Evolutionary conservation across 805 yeast species (phyloP).

Genomic region (Yarrowia divulgata): DNA sequence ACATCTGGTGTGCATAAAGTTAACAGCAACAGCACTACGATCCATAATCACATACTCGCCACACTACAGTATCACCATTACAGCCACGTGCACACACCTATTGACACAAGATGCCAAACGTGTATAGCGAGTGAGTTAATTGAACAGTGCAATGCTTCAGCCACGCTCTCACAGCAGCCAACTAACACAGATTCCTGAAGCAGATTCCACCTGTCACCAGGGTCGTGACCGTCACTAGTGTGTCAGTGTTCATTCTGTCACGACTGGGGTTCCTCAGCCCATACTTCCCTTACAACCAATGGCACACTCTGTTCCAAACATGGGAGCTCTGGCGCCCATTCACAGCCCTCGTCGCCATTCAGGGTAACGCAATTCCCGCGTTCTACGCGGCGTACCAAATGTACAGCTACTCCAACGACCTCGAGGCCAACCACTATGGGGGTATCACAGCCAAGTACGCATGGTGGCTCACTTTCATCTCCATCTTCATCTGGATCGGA

Average conservation of each 20-base stretch:
- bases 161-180: neutral
- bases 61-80: neutral
- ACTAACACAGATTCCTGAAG: slow-evolving; percentile 35
- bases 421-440: slow-evolving; percentile 15
- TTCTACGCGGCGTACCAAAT: slow-evolving; percentile 27
- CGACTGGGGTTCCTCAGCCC: slow-evolving; percentile 30
- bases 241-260: slow-evolving; percentile 13
- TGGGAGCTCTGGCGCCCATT: slow-evolving; percentile 39
- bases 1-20: slow-evolving; percentile 16
- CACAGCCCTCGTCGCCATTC: slow-evolving; percentile 25
- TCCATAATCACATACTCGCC: slow-evolving; percentile 13
- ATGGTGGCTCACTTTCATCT: slow-evolving; percentile 26
- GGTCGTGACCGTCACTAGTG: slow-evolving; percentile 13
- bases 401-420: slow-evolving; percentile 31
- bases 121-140: slow-evolving; percentile 30
- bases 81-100: neutral
- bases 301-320: slow-evolving; percentile 6
- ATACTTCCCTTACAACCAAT: slow-evolving; percentile 22
- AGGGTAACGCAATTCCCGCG: slow-evolving; percentile 21
- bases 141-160: neutral
- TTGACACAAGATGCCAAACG: slow-evolving; percentile 30
- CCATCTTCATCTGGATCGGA: slow-evolving; percentile 32
- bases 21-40: neutral
- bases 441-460: slow-evolving; percentile 27
- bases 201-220: slow-evolving; percentile 30